Evolutionary conservation across 2,329 filamentous ascomycete genomes (phyloP).

Genomic region (Aspergillus sp.): DNA sequence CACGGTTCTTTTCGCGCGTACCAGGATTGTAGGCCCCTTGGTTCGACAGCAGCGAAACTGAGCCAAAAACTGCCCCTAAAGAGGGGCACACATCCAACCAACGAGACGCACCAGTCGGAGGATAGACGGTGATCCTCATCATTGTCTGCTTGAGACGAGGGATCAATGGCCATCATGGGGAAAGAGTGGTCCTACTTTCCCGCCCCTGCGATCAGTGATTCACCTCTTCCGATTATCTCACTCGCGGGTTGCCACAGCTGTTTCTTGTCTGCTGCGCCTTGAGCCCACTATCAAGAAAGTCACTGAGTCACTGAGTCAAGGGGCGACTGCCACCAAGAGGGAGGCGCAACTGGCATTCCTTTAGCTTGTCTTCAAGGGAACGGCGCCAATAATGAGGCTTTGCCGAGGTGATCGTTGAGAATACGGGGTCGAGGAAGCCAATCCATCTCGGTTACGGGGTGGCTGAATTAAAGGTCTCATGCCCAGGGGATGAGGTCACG

Average conservation of each 20-base stretch:
- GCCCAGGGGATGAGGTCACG: slow-evolving; percentile 34
- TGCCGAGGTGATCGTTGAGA: slow-evolving; percentile 13
- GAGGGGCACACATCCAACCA: slow-evolving; percentile 19
- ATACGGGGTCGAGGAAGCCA: slow-evolving; percentile 15
- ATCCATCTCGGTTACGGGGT: slow-evolving; percentile 13
- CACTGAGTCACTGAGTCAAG: not conserved
- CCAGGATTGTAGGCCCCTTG: slow-evolving; percentile 23
- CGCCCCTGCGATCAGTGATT: slow-evolving; percentile 3
- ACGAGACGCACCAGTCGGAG: slow-evolving; percentile 20
- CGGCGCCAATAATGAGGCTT: slow-evolving; percentile 3
- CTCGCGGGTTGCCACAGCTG: not conserved
- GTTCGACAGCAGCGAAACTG: slow-evolving; percentile 21
- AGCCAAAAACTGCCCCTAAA: slow-evolving; percentile 18
- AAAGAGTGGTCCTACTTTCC: not conserved
- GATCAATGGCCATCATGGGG: slow-evolving; percentile 1
- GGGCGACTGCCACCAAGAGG: not conserved
- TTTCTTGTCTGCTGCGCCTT: not conserved
- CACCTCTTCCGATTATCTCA: not conserved
- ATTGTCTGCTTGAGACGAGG: slow-evolving; percentile 19
- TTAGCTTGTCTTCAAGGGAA: not conserved
- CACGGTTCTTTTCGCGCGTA: slow-evolving; percentile 14
- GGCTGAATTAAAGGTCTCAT: slow-evolving; percentile 21
- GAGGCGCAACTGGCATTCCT: slow-evolving; percentile 9
- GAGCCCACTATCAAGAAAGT: not conserved
- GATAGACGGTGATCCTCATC: slow-evolving; percentile 29